Base-by-base conservation (phyloP, 2,329 filamentous ascomycete species). In the Diaporthe velutina region DNA sequence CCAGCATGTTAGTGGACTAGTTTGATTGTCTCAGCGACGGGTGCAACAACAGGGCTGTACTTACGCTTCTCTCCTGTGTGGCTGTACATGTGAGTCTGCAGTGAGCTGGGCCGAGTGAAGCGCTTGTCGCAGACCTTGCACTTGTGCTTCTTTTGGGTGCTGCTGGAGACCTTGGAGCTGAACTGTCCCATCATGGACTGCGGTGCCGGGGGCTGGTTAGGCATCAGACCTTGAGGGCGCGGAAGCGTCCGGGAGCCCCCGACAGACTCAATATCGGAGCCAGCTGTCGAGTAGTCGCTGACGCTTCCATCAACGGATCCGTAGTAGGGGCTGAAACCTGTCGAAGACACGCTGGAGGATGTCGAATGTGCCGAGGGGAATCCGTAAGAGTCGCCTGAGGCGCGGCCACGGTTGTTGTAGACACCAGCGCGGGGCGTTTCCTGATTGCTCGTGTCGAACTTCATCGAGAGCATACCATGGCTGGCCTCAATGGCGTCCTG, bases 171-270 rank as follows among this genome's bases (percentile, higher is more conserved):
- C 86, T 98, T 98, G 77, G 96, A 98, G 85, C 95, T 98, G 86
- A 98, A 98, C 80, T 98, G 96, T 70, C 95, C 92, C 97, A 99
- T 99, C 95, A 99, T 98, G 0, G 96, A 97, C 82, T 97, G 94
- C 2, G 95, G 96, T 25, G 95, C 95, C 1, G 95, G 95, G 42
- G 92, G 89, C 77, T 88, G 89, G 74, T 89, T 91, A 57, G 86
- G 86, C 85, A 89, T 88, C 71, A 89, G 80, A 50, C 90, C 92
- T 35, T 92, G 92, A 1, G 95, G 95, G 71, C 95, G 90, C 1
- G 96, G 95, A 3, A 98, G 87, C n/a, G 95, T 96, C 79, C 96
- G 90, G 68, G 95, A 95, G 7, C 55, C 70, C 50, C 91, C 90
- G 73, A 94, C 90, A 7, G 93, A 92, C 81, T 98, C 95, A 74